Percentiles rank a stretch among this genome's conserved stretches.
Conservation (phyloP, 1,139 yeast species). For the Nakaseomyces bracarensis region DNA sequence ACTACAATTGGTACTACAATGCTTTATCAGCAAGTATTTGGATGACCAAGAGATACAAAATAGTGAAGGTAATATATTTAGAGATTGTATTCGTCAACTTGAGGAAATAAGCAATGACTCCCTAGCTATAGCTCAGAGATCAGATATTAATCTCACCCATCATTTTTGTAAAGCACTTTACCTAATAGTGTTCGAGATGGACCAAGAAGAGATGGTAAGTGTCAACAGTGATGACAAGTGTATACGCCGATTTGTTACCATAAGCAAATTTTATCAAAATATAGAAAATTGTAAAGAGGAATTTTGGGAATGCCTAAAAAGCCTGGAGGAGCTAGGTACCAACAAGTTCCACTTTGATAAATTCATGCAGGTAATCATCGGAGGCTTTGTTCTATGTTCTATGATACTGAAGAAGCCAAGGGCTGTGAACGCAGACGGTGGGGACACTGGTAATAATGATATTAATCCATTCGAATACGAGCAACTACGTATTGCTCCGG, state of each 20-base stretch:
- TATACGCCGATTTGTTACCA: neutral
- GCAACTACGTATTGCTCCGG: constrained; percentile 20
- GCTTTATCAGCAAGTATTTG: neutral
- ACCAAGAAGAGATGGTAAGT: neutral
- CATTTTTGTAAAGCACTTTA: constrained; percentile 2
- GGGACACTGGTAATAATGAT: constrained; percentile 6
- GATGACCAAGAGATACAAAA: neutral
- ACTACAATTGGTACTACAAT: neutral
- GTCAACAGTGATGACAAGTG: neutral
- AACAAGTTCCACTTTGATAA: neutral
- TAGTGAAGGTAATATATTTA: neutral
- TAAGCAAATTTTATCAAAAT: neutral
- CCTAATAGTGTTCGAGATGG: neutral
- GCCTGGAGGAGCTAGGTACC: constrained; percentile 5
- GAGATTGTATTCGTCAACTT: neutral
- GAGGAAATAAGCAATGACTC: neutral
- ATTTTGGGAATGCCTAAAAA: constrained; percentile 4
- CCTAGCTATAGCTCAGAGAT: neutral
- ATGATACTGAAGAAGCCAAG: neutral
- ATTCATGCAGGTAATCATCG: constrained; percentile 1
- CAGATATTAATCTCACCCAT: neutral
- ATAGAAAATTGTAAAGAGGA: neutral
- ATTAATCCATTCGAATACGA: constrained; percentile 29
- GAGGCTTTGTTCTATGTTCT: constrained; percentile 1
- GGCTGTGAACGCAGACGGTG: too few species aligned